phyloP scores from a whole-genome alignment of 2,329 filamentous ascomycete species.

The Akanthomyces dipterigenus region DNA sequence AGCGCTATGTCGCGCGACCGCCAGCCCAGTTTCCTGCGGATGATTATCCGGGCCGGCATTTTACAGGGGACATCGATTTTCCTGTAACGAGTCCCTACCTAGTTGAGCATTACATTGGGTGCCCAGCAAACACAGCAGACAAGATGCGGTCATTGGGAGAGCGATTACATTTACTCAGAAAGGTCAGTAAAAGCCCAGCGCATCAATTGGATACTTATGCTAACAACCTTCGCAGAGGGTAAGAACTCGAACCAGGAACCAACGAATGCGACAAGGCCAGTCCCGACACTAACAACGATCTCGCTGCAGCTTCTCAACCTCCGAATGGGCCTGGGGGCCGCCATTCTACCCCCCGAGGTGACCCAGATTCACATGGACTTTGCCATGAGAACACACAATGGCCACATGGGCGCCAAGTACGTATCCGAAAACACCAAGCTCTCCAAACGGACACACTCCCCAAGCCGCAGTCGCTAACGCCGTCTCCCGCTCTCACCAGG shows the following conservation, averaged over 20 bases:
- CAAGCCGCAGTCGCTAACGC: not conserved
- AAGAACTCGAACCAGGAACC: constrained; percentile 10
- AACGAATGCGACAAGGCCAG: constrained; percentile 14
- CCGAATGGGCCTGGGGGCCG: constrained; percentile 75
- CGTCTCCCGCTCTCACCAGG: constrained; percentile 37
- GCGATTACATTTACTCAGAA: constrained; percentile 67
- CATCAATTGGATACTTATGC: constrained; percentile 28
- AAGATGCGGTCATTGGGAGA: constrained; percentile 47
- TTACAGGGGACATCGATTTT: constrained; percentile 16
- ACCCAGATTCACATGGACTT: constrained; percentile 72
- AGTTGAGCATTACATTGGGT: not conserved
- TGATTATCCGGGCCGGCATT: constrained; percentile 22
- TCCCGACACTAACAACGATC: constrained; percentile 20
- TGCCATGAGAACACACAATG: constrained; percentile 51
- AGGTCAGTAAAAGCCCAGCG: constrained; percentile 36
- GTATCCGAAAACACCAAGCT: constrained; percentile 18
- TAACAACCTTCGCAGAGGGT: constrained; percentile 10
- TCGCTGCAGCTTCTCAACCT: constrained; percentile 60
- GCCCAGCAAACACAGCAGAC: not conserved
- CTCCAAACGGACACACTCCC: not conserved
- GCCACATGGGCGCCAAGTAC: constrained; percentile 69
- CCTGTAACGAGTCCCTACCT: not conserved
- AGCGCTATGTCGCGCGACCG: not conserved
- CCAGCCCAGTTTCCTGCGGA: constrained; percentile 11
- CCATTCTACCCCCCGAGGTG: constrained; percentile 69